phyloP scores from a whole-genome alignment of 2,329 filamentous ascomycete species.

The Blumeriella jaapii region DNA sequence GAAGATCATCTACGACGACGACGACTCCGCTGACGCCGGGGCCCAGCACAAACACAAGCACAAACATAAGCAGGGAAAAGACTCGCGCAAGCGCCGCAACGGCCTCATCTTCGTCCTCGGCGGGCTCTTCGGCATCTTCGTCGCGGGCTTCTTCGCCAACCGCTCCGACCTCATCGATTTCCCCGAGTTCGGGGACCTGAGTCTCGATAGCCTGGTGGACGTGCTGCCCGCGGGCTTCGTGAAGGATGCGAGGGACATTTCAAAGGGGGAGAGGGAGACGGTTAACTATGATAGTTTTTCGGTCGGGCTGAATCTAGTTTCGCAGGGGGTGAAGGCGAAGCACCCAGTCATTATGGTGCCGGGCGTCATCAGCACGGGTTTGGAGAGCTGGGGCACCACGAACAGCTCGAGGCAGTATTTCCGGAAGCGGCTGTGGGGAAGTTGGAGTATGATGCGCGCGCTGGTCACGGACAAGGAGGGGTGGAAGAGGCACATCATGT shows the following conservation, averaged over 20 bases:
- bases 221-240: slow-evolving; percentile 78
- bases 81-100: slow-evolving; percentile 45
- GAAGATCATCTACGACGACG: slow-evolving; percentile 29
- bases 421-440: slow-evolving; percentile 88
- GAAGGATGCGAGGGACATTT: slow-evolving; percentile 73
- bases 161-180: slow-evolving; percentile 83
- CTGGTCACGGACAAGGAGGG: slow-evolving; percentile 83
- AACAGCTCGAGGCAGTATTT: slow-evolving; percentile 83
- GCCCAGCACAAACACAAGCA: slow-evolving; percentile 2
- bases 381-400: slow-evolving; percentile 93
- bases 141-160: slow-evolving; percentile 80
- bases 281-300: slow-evolving; percentile 91
- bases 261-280: slow-evolving; percentile 77
- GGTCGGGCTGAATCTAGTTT: slow-evolving; percentile 70
- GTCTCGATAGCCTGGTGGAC: slow-evolving; percentile 77
- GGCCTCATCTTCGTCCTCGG: slow-evolving; percentile 80
- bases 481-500: slow-evolving; percentile 96
- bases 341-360: slow-evolving; percentile 96
- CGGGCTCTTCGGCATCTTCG: slow-evolving; percentile 79
- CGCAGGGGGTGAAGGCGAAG: slow-evolving; percentile 68
- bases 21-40: no score
- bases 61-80: slow-evolving; percentile 15
- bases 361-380: slow-evolving; percentile 90
- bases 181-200: slow-evolving; percentile 56
- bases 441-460: slow-evolving; percentile 98